Evolutionary conservation across 805 yeast species (phyloP).

Genomic region (Spathaspora boniae): DNA sequence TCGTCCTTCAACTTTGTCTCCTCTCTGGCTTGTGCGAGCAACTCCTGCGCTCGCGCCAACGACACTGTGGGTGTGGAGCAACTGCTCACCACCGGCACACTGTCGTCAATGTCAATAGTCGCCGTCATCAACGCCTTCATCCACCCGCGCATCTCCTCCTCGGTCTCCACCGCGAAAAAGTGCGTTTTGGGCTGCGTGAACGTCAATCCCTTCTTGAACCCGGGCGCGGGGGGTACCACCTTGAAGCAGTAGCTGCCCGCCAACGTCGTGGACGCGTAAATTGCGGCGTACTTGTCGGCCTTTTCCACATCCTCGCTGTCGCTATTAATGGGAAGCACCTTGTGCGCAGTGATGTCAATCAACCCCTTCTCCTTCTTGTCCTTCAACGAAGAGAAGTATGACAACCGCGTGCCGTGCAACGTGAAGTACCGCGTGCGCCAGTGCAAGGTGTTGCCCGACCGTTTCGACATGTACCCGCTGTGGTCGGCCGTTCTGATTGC

Average conservation of each 20-base stretch:
- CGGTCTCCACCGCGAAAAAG: conserved; percentile 90
- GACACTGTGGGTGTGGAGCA: conserved; percentile 96
- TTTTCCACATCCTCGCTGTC: conserved; percentile 44
- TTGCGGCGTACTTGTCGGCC: conserved; percentile 72
- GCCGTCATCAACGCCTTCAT: conserved; percentile 92
- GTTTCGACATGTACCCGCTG: conserved; percentile 96
- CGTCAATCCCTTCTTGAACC: conserved; percentile 89
- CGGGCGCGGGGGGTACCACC: conserved; percentile 95
- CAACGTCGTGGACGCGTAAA: conserved; percentile 91
- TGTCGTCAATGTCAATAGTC: conserved; percentile 91
- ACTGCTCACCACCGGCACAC: conserved; percentile 86
- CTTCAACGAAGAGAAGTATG: conserved; percentile 74
- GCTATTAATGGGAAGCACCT: conserved; percentile 66
- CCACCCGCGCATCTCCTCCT: conserved; percentile 93
- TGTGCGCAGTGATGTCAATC: conserved; percentile 93
- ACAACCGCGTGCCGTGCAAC: conserved; percentile 86
- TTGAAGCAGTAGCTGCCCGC: conserved; percentile 93
- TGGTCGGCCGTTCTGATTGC: conserved; percentile 72
- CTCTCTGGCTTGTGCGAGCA: conserved; percentile 79
- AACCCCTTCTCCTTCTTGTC: conserved; percentile 88
- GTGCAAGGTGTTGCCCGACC: conserved; percentile 71
- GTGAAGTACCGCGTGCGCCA: conserved; percentile 90
- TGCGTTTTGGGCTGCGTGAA: conserved; percentile 96
- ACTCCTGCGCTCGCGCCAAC: conserved; percentile 78
- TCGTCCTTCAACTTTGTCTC: conserved; percentile 58